A percentile compares a stretch with the other conserved stretches of the same genome.
phyloP scores from a whole-genome alignment of 768 basidiomycete genomes.

The Xanthoconium purpureum region DNA sequence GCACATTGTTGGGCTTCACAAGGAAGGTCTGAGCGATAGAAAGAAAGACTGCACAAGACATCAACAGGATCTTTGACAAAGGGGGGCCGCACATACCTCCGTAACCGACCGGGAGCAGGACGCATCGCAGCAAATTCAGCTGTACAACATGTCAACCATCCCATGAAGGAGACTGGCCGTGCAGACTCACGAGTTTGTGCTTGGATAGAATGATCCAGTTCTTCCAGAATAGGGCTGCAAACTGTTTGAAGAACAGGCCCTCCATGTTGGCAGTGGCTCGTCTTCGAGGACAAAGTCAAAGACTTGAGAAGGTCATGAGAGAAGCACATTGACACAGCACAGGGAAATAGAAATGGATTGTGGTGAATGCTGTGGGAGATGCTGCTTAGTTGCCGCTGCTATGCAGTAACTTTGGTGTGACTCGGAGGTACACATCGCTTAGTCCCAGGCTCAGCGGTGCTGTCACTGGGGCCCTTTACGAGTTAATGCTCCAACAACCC shows the following conservation, averaged over 20 bases:
- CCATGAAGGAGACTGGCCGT: neutral
- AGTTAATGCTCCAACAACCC: too few species aligned
- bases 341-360: too few species aligned
- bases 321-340: too few species aligned
- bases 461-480: too few species aligned
- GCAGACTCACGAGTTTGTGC: conserved; percentile 54
- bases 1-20: conserved; percentile 53
- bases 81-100: conserved; percentile 33
- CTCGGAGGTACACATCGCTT: too few species aligned
- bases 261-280: conserved; percentile 14
- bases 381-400: too few species aligned
- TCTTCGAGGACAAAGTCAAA: neutral
- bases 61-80: neutral
- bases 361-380: too few species aligned
- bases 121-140: conserved; percentile 60
- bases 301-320: neutral
- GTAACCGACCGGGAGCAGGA: conserved; percentile 62
- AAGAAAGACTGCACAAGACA: conserved; percentile 44
- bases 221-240: conserved; percentile 61
- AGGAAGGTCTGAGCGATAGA: conserved; percentile 62
- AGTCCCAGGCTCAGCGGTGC: too few species aligned
- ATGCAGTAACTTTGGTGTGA: too few species aligned
- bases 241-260: conserved; percentile 57
- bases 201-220: conserved; percentile 72
- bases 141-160: conserved; percentile 20